Conservation (phyloP, 129 eudicot species). For the Pseudognaphalium luteoalbum region DNA sequence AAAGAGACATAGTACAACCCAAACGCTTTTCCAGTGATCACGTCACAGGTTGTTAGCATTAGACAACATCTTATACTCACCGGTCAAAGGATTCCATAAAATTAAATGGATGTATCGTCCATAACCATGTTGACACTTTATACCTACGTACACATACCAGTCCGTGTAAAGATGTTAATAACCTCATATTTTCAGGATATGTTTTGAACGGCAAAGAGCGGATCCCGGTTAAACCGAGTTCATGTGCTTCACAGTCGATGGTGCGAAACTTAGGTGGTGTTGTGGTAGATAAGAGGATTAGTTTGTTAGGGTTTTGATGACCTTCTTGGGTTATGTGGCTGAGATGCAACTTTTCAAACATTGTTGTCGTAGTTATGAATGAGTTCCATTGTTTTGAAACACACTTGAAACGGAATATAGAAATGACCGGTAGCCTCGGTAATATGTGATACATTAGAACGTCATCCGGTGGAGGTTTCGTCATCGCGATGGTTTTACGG, state of each 20-base stretch:
- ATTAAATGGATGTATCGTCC: neutral
- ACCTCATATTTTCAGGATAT: no score
- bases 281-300: slow-evolving; percentile 4
- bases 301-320: neutral
- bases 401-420: neutral
- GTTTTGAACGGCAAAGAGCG: neutral
- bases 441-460: neutral
- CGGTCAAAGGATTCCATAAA: slow-evolving; percentile 13
- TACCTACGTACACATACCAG: no score
- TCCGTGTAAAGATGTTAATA: no score
- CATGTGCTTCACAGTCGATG: slow-evolving; percentile 15
- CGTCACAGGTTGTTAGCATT: no score
- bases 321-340: neutral
- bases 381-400: slow-evolving; percentile 18
- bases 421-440: slow-evolving; percentile 3
- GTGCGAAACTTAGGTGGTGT: neutral
- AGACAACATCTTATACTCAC: neutral
- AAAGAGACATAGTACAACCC: neutral
- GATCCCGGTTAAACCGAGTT: neutral
- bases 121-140: neutral
- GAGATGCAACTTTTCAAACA: neutral
- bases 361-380: neutral
- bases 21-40: neutral
- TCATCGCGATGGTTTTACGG: neutral
- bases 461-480: slow-evolving; percentile 6